phyloP scores from a whole-genome alignment of 805 yeast genomes.

The Vanderwaltozyma verrucispora region DNA sequence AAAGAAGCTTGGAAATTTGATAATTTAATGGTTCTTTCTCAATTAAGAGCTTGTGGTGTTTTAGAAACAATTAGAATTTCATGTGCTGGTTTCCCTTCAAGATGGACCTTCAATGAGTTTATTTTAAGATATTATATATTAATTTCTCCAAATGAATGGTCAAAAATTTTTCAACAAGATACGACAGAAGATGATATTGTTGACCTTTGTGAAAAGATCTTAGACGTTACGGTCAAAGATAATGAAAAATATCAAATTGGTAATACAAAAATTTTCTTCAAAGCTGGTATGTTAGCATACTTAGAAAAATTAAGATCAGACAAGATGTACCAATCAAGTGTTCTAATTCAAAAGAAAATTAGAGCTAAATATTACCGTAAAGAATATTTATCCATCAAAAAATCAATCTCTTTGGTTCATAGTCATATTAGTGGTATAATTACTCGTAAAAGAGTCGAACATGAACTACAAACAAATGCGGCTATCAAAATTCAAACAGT shows the following conservation, averaged over 20 bases:
- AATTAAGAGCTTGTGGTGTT: conserved; percentile 97
- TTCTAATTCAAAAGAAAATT: conserved; percentile 74
- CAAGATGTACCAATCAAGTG: conserved; percentile 69
- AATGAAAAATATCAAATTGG: conserved; percentile 76
- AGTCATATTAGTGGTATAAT: conserved; percentile 52
- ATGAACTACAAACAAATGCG: conserved; percentile 47
- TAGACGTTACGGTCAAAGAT: conserved; percentile 54
- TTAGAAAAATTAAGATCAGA: conserved; percentile 78
- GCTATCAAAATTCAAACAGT: conserved; percentile 65
- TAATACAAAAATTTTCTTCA: conserved; percentile 85
- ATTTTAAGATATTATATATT: conserved; percentile 81
- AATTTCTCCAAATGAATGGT: conserved; percentile 62
- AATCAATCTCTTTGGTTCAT: conserved; percentile 49
- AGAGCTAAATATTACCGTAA: conserved; percentile 55
- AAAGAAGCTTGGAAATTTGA: conserved; percentile 95
- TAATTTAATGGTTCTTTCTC: conserved; percentile 89
- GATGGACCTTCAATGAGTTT: conserved; percentile 92
- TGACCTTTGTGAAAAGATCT: conserved; percentile 57
- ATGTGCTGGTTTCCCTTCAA: conserved; percentile 95
- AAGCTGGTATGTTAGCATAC: conserved; percentile 92
- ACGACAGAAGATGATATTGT: conserved; percentile 47
- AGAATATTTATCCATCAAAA: conserved; percentile 43
- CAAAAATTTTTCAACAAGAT: conserved; percentile 39
- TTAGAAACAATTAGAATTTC: conserved; percentile 92
- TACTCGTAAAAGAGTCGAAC: conserved; percentile 44